Conservation (phyloP, 2,329 filamentous ascomycete species). For the Nemania abortiva region DNA sequence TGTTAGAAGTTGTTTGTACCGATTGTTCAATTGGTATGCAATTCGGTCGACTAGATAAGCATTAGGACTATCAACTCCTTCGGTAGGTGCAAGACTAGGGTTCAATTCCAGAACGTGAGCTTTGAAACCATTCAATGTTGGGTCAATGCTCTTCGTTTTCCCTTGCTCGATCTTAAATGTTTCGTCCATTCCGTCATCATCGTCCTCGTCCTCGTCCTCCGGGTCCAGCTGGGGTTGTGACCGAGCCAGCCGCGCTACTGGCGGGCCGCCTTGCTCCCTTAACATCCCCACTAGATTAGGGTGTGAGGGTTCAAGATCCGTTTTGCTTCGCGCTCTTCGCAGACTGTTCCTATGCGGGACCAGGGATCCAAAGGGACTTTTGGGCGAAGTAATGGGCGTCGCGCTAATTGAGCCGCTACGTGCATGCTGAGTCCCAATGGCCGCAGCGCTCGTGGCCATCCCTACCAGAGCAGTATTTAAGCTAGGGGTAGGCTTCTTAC, state of each 20-base stretch:
- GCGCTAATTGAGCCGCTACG: constrained; percentile 72
- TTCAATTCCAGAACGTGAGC: constrained; percentile 80
- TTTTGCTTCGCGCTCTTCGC: constrained; percentile 68
- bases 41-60: constrained; percentile 81
- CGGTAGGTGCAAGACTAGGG: constrained; percentile 68
- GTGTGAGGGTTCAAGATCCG: constrained; percentile 59
- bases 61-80: constrained; percentile 54
- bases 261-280: constrained; percentile 66
- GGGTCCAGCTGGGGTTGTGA: constrained; percentile 59
- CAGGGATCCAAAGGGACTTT: constrained; percentile 60
- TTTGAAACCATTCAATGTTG: constrained; percentile 81
- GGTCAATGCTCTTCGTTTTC: constrained; percentile 74
- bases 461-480: constrained; percentile 70
- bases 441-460: constrained; percentile 66
- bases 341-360: constrained; percentile 56
- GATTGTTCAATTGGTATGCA: constrained; percentile 80
- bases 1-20: constrained; percentile 82
- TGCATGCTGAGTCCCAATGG: constrained; percentile 68
- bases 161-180: constrained; percentile 70
- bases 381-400: constrained; percentile 66
- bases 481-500: constrained; percentile 65
- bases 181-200: constrained; percentile 68
- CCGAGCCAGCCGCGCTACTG: constrained; percentile 62
- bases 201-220: constrained; percentile 71
- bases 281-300: constrained; percentile 64